Conservation (phyloP, 2,329 filamentous ascomycete genomes). For the Microcyclospora pomicola region DNA sequence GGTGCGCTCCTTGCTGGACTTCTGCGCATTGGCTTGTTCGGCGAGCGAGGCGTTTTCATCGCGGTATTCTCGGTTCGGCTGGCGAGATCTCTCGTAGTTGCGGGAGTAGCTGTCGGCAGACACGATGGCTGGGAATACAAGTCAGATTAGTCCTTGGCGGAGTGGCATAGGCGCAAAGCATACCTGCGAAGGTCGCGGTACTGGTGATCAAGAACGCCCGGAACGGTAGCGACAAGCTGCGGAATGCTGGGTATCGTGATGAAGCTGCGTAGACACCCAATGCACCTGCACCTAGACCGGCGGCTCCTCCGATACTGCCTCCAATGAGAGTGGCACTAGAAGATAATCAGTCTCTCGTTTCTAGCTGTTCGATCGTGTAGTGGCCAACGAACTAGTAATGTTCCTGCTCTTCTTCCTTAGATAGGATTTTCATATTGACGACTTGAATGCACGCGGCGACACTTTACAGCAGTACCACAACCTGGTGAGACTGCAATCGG, state of each 20-base stretch:
- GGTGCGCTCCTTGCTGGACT: constrained; percentile 46
- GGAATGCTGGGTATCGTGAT: constrained; percentile 62
- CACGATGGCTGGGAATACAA: constrained; percentile 46
- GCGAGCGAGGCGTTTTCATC: constrained; percentile 46
- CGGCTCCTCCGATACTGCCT: constrained; percentile 56
- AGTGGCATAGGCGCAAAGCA: constrained; percentile 3
- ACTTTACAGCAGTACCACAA: too few species aligned
- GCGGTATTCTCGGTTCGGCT: constrained; percentile 54
- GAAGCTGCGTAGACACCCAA: constrained; percentile 55
- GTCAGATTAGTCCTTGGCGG: background rate
- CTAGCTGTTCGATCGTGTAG: background rate
- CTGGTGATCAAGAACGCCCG: constrained; percentile 81
- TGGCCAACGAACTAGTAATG: constrained; percentile 54
- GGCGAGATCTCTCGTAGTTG: constrained; percentile 53
- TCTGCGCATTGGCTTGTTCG: constrained; percentile 40
- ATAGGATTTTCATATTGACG: constrained; percentile 75
- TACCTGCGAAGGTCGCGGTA: constrained; percentile 62
- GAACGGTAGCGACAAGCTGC: constrained; percentile 73
- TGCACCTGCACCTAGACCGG: constrained; percentile 54
- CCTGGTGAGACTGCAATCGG: too few species aligned
- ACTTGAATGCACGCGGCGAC: background rate
- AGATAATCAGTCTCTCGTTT: background rate
- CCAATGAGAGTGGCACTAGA: constrained; percentile 59
- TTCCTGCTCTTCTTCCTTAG: constrained; percentile 76
- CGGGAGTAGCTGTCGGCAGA: constrained; percentile 65